phyloP scores from a whole-genome alignment of 768 basidiomycete species.

The Gyrodon lividus region DNA sequence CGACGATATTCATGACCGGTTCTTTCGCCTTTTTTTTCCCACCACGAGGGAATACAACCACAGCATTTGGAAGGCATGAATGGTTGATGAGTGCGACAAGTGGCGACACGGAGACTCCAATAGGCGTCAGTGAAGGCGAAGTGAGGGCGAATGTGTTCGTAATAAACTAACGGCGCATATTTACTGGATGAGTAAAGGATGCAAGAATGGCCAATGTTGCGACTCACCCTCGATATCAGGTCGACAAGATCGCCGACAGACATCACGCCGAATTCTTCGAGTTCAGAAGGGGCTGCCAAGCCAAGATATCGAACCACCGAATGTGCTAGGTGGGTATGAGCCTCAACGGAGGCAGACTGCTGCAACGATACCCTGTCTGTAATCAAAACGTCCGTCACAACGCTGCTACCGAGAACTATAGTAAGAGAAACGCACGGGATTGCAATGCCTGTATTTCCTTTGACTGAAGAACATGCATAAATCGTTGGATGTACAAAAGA shows the following conservation, averaged over 20 bases:
- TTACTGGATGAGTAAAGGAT: slow-evolving; percentile 1
- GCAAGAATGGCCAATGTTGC: background rate
- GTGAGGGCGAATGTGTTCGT: slow-evolving; percentile 91
- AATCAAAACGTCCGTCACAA: slow-evolving; percentile 1
- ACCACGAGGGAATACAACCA: slow-evolving; percentile 81
- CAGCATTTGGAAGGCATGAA: slow-evolving; percentile 84
- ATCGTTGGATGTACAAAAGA: background rate
- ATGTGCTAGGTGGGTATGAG: slow-evolving; percentile 71
- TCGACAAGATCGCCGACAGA: slow-evolving; percentile 66
- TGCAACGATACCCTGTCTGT: slow-evolving; percentile 59
- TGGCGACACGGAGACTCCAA: slow-evolving; percentile 86
- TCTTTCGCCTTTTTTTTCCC: slow-evolving; percentile 40
- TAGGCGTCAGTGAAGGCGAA: slow-evolving; percentile 69
- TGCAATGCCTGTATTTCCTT: slow-evolving; percentile 68
- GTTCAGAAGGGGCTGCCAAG: slow-evolving; percentile 55
- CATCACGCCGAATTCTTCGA: slow-evolving; percentile 54
- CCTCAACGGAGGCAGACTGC: slow-evolving; percentile 45
- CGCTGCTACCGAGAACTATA: background rate
- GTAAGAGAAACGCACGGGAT: slow-evolving; percentile 55
- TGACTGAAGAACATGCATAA: slow-evolving; percentile 38
- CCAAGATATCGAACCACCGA: slow-evolving; percentile 71
- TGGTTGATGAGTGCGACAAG: slow-evolving; percentile 82
- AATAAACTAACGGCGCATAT: slow-evolving; percentile 57
- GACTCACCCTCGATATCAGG: slow-evolving; percentile 65
- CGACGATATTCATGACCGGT: slow-evolving; percentile 70